These are phyloP conservation scores for Neonectria punicea DNA, from an alignment of 2,329 filamentous ascomycete species.

Conservation along the genomic window DNA sequence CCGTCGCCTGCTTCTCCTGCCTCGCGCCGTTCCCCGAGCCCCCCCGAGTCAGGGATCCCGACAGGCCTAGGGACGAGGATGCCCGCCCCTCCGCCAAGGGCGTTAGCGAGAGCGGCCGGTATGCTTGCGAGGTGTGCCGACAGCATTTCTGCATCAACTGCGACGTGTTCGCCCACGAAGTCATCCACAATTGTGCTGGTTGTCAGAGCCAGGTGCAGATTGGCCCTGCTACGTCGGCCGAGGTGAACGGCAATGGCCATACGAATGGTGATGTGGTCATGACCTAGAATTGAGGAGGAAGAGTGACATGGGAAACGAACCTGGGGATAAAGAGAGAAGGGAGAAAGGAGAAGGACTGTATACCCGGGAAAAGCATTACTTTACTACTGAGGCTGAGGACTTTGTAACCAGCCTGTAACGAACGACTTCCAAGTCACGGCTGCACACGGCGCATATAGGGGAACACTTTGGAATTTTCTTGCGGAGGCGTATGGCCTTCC, in stretches of 20 bases:
- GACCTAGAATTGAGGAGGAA: constrained; percentile 24
- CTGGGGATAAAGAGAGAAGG: background rate
- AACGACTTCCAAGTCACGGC: constrained; percentile 15
- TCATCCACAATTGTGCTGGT: constrained; percentile 94
- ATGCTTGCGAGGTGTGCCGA: constrained; percentile 87
- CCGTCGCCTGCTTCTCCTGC: constrained; percentile 81
- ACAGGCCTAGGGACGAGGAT: constrained; percentile 38
- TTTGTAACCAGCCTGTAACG: constrained; percentile 24
- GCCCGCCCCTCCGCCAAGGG: constrained; percentile 59
- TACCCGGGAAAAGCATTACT: constrained; percentile 31
- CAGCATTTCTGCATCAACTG: constrained; percentile 98
- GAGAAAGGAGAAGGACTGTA: constrained; percentile 12
- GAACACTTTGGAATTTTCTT: constrained; percentile 11
- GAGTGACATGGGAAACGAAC: constrained; percentile 1
- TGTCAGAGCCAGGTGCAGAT: constrained; percentile 68
- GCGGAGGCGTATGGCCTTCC: constrained; percentile 5
- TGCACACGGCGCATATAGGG: constrained; percentile 23
- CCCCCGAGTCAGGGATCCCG: constrained; percentile 39
- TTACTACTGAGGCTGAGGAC: constrained; percentile 20
- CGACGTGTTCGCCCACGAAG: constrained; percentile 93
- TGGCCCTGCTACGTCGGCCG: constrained; percentile 29
- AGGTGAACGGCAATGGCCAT: constrained; percentile 47
- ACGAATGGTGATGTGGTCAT: constrained; percentile 58
- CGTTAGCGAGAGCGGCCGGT: constrained; percentile 86
- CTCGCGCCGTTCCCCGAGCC: constrained; percentile 74